Conservation (phyloP, 768 basidiomycete genomes). For the Mycena pura region DNA sequence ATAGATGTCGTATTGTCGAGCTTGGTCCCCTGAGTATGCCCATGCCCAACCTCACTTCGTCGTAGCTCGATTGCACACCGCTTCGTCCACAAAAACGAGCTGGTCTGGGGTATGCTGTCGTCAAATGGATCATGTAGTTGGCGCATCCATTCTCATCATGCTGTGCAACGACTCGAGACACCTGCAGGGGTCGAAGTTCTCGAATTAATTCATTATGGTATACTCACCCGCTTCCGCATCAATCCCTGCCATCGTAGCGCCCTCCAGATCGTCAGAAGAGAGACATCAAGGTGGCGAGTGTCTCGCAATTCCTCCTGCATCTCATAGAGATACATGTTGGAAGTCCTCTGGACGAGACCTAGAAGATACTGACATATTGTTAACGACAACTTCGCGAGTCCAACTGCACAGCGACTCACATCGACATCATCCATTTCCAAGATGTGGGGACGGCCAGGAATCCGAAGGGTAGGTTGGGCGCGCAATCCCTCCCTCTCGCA, state of each 20-base stretch:
- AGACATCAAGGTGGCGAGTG: not conserved
- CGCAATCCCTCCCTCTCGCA: not conserved
- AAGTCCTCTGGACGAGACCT: not conserved
- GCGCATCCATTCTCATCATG: conserved; percentile 21
- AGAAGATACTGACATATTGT: not conserved
- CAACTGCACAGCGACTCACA: not conserved
- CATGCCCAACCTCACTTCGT: not conserved
- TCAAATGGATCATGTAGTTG: conserved; percentile 16
- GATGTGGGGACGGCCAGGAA: not conserved
- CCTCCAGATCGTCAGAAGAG: conserved; percentile 13
- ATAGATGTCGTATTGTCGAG: not conserved
- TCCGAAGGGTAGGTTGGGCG: not conserved
- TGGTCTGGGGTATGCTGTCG: conserved; percentile 24
- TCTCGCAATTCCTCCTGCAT: conserved; percentile 8
- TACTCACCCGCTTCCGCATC: conserved; percentile 9
- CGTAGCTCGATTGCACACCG: not conserved
- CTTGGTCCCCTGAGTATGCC: not conserved
- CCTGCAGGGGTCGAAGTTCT: not conserved
- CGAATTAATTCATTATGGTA: not conserved
- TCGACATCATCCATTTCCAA: not conserved
- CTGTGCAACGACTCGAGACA: conserved; percentile 26
- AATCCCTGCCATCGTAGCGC: conserved; percentile 7
- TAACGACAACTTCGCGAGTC: not conserved
- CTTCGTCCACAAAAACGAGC: conserved; percentile 43
- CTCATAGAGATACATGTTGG: conserved; percentile 22